Evolutionary conservation across 495 filamentous ascomycete species (phyloP).

Genomic region (Podospora anserina): DNA sequence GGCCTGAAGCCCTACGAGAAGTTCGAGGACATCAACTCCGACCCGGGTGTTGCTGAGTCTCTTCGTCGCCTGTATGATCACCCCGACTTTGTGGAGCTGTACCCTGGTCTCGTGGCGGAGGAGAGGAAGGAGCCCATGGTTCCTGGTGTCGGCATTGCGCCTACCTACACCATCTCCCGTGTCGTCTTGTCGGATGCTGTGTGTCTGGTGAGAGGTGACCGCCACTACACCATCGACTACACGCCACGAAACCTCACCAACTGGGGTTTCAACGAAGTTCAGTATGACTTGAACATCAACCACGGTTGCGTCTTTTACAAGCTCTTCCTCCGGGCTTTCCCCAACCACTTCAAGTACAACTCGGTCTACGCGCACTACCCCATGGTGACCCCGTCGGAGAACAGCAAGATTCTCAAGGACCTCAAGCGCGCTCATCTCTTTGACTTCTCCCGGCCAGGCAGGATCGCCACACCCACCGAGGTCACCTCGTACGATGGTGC

Average conservation of each 20-base stretch:
- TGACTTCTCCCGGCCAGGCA: slow-evolving; percentile 62
- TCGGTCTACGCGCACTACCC: slow-evolving; percentile 88
- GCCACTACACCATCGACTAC: slow-evolving; percentile 77
- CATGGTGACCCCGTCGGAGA: slow-evolving; percentile 70
- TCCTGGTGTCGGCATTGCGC: slow-evolving; percentile 77
- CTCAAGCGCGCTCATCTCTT: slow-evolving; percentile 71
- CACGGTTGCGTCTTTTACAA: slow-evolving; percentile 86
- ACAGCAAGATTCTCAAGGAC: slow-evolving; percentile 65
- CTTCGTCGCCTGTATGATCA: slow-evolving; percentile 74
- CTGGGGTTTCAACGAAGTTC: slow-evolving; percentile 60
- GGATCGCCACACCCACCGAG: slow-evolving; percentile 49
- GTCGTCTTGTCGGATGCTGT: slow-evolving; percentile 85
- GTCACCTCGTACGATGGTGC: slow-evolving; percentile 60
- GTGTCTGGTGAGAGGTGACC: slow-evolving; percentile 77
- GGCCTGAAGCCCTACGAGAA: slow-evolving; percentile 67
- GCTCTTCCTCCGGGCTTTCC: slow-evolving; percentile 74
- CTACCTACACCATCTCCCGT: slow-evolving; percentile 78
- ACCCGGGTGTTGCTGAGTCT: slow-evolving; percentile 67
- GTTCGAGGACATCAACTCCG: slow-evolving; percentile 82
- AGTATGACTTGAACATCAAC: slow-evolving; percentile 57
- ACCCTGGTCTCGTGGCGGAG: slow-evolving; percentile 79
- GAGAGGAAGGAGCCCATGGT: slow-evolving; percentile 69
- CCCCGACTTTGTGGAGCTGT: slow-evolving; percentile 69
- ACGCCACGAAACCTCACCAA: slow-evolving; percentile 74
- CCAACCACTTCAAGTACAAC: slow-evolving; percentile 71